phyloP scores from a whole-genome alignment of 2,329 filamentous ascomycete species.

The Ophiostoma ulmi region DNA sequence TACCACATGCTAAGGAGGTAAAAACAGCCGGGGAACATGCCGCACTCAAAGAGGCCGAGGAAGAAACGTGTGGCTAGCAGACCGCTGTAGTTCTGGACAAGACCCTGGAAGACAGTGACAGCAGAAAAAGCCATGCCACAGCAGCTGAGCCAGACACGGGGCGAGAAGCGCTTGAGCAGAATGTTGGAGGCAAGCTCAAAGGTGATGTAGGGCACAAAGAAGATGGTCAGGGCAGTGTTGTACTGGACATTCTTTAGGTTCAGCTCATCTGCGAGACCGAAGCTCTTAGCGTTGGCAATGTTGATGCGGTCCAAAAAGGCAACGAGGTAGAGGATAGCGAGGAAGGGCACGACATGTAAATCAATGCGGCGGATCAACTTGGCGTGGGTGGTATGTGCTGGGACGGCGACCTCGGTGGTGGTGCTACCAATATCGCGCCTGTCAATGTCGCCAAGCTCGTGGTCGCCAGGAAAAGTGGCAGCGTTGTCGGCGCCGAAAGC shows the following conservation, averaged over 20 bases:
- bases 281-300: slow-evolving; percentile 70
- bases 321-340: slow-evolving; percentile 66
- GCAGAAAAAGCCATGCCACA: slow-evolving; percentile 65
- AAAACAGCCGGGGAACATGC: slow-evolving; percentile 70
- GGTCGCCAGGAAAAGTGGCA: slow-evolving; percentile 12
- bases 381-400: slow-evolving; percentile 56
- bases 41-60: slow-evolving; percentile 45
- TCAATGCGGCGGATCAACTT: slow-evolving; percentile 67
- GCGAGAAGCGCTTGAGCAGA: slow-evolving; percentile 61
- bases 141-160: slow-evolving; percentile 70
- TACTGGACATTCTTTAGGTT: slow-evolving; percentile 56
- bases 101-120: slow-evolving; percentile 34
- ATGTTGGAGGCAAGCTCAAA: slow-evolving; percentile 70
- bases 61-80: slow-evolving; percentile 38
- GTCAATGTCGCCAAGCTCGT: slow-evolving; percentile 11
- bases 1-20: slow-evolving; percentile 89
- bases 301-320: slow-evolving; percentile 72
- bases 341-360: slow-evolving; percentile 63
- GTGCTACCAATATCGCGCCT: slow-evolving; percentile 9
- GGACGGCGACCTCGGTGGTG: slow-evolving; percentile 34
- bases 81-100: slow-evolving; percentile 33
- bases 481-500: slow-evolving; percentile 15
- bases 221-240: slow-evolving; percentile 66
- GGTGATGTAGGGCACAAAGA: slow-evolving; percentile 73
- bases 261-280: slow-evolving; percentile 59